Evolutionary conservation across 2,329 filamentous ascomycete species (phyloP), one percentile per base, ranked within the genome.

Genomic region (Cyphellophora europaea): DNA sequence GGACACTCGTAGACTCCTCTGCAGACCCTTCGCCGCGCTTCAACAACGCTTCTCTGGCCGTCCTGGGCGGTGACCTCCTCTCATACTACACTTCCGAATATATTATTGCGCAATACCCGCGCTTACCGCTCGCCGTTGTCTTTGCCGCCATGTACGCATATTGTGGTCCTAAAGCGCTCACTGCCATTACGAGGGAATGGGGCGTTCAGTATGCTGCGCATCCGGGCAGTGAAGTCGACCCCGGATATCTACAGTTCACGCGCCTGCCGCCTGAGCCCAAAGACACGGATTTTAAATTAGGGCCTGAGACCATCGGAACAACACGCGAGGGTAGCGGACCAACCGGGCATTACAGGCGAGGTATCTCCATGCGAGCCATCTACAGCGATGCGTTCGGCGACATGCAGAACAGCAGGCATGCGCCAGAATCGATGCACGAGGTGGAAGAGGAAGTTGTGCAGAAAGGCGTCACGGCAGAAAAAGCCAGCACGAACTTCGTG

Each of bases 171-270:
- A 74, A 77, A 47, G 78, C 88, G 1, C 70, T 96, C 30, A 67
- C 79, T 33, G 68, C 77, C 13, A 72, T 96, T 46, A 77, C 83
- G 11, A 67, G 72, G 43, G 82, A 91, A 63, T 98, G 91, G 91
- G 91, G 91, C 62, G 77, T 96, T 11, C 89, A 96, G 57, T 64
- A 70, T 28, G 89, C 85, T n/a, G 84, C 82, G 8, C 80, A 77
- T 13, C 91, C 91, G 1, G 91, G 89, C 33, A 76, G 76, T 40
- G 89, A 96, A 63, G 88, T 96, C 37, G 91, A 98, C 56, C 80
- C 88, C 0, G 91, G 89, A 5, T 67, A 93, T 35, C 67, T 98
- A 41, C 91, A 96, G 56, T 93, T 87, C 68, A 61, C 62, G 62
- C 54, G 70, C 36, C 42, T 69, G 15, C 50, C 56, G 6, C 59